Percentiles rank a stretch among this genome's conserved stretches.
These are phyloP conservation scores for Boletus mariae DNA, from an alignment of 1,284 basidiomycete genomes.

Conservation along the genomic window DNA sequence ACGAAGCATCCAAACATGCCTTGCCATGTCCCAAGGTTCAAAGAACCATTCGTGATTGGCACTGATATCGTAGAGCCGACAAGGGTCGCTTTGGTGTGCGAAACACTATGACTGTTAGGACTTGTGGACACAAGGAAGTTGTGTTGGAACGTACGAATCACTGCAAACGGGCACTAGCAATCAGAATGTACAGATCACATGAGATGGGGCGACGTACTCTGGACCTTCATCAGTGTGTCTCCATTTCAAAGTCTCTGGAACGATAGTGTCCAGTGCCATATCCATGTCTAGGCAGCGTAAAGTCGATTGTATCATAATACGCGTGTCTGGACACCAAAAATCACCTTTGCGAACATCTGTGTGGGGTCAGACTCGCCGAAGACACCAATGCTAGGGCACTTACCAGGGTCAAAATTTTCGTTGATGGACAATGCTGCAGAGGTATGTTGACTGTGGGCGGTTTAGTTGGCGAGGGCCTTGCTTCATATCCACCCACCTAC, in stretches of 20 bases:
- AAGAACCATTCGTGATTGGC: constrained; percentile 78
- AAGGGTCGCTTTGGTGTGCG: constrained; percentile 87
- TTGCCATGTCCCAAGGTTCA: constrained; percentile 93
- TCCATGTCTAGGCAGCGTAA: constrained; percentile 59
- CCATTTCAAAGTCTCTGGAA: constrained; percentile 87
- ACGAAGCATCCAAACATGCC: constrained; percentile 38
- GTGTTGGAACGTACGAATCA: constrained; percentile 58
- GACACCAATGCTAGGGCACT: constrained; percentile 1
- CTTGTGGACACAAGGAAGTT: neutral
- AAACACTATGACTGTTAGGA: constrained; percentile 51
- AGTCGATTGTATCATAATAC: neutral
- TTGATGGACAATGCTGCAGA: constrained; percentile 87
- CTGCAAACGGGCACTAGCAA: constrained; percentile 33
- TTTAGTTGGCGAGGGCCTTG: neutral
- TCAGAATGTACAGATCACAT: constrained; percentile 9
- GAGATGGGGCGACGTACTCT: constrained; percentile 54
- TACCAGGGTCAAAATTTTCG: constrained; percentile 70
- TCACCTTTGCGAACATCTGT: constrained; percentile 59
- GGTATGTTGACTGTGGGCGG: constrained; percentile 72
- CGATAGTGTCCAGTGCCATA: constrained; percentile 82
- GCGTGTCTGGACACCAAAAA: neutral
- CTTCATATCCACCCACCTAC: constrained; percentile 37
- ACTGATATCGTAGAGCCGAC: constrained; percentile 80
- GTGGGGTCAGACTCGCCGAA: constrained; percentile 10
- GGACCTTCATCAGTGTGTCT: constrained; percentile 87